These are phyloP conservation scores for Fusarium subtropicale DNA, from an alignment of 2,329 filamentous ascomycete species.

Conservation along the genomic window DNA sequence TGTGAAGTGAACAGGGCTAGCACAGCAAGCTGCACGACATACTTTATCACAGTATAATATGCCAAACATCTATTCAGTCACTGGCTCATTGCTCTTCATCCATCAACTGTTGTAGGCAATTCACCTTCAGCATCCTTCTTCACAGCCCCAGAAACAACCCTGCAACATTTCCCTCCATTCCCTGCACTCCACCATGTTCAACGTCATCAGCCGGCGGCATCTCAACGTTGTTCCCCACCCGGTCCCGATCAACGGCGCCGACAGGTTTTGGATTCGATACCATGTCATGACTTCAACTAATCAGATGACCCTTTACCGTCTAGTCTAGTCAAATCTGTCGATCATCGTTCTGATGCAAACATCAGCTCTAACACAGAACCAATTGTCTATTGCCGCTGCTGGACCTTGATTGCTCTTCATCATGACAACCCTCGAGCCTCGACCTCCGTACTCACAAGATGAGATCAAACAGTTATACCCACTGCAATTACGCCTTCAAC, in stretches of 20 bases:
- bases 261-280: conserved; percentile 14
- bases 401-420: background rate
- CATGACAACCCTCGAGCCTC: conserved; percentile 84
- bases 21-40: background rate
- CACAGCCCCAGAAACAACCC: background rate
- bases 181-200: background rate
- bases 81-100: background rate
- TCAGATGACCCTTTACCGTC: background rate
- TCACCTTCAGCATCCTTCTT: background rate
- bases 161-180: background rate
- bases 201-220: conserved; percentile 11
- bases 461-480: conserved; percentile 89
- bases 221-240: conserved; percentile 8
- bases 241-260: conserved; percentile 30
- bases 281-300: conserved; percentile 19
- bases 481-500: conserved; percentile 79
- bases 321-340: background rate
- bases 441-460: conserved; percentile 80
- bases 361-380: background rate
- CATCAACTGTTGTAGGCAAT: background rate
- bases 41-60: background rate
- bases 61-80: background rate
- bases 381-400: background rate
- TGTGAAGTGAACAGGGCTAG: background rate
- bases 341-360: background rate